phyloP scores from a whole-genome alignment of 495 filamentous ascomycete species.

The Penicillium pancosmium region DNA sequence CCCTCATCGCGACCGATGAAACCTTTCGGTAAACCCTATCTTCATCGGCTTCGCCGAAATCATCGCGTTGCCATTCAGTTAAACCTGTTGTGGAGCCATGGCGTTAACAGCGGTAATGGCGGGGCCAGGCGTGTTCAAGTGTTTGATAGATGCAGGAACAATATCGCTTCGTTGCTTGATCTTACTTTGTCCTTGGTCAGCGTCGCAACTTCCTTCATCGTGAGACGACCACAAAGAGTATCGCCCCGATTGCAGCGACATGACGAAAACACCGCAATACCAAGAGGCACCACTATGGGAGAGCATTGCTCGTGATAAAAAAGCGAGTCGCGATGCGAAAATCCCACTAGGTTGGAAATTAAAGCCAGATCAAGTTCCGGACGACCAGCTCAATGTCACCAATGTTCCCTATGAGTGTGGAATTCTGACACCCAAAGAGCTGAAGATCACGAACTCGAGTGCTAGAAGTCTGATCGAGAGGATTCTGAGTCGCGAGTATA shows the following conservation, averaged over 20 bases:
- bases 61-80: neutral
- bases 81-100: neutral
- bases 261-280: neutral
- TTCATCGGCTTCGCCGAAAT: slow-evolving; percentile 1
- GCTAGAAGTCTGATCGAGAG: neutral
- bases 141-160: neutral
- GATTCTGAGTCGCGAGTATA: neutral
- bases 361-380: neutral
- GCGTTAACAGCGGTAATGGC: slow-evolving; percentile 2
- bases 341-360: slow-evolving; percentile 1
- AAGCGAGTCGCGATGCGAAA: neutral
- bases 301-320: neutral
- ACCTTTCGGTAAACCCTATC: slow-evolving; percentile 11
- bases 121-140: neutral
- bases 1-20: neutral
- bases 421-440: slow-evolving; percentile 1
- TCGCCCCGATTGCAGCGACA: neutral
- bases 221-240: no score
- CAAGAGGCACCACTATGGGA: neutral
- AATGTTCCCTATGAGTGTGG: neutral
- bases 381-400: slow-evolving; percentile 11
- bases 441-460: neutral
- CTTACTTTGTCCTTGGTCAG: no score
- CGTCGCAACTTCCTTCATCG: no score
- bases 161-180: no score